phyloP scores from a whole-genome alignment of 2,329 filamentous ascomycete genomes.

The Byssothecium circinans region DNA sequence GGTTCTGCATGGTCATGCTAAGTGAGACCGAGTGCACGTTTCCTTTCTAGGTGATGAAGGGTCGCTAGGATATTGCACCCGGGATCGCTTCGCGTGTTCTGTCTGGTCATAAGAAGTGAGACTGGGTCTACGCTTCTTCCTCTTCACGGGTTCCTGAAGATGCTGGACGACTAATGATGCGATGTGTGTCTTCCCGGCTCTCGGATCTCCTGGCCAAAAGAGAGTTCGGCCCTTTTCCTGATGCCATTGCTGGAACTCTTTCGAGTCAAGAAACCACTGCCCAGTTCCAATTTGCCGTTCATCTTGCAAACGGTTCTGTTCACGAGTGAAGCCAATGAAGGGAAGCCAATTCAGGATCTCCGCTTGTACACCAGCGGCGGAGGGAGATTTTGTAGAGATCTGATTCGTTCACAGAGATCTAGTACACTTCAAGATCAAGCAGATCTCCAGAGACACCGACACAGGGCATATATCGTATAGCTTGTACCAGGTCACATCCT shows the following conservation, averaged over 20 bases:
- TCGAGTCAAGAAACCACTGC: not conserved
- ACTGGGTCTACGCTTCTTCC: too few species aligned
- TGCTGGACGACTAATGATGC: too few species aligned
- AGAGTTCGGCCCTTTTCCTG: not conserved
- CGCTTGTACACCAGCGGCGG: not conserved
- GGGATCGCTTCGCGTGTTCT: too few species aligned
- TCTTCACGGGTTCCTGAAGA: too few species aligned
- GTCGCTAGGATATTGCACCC: too few species aligned
- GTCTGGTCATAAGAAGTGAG: too few species aligned
- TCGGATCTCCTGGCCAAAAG: not conserved
- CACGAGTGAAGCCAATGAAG: not conserved
- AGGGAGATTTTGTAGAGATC: not conserved
- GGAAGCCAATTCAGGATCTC: not conserved
- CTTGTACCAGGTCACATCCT: not conserved
- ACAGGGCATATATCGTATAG: not conserved
- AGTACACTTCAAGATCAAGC: conserved; percentile 5
- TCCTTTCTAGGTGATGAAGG: too few species aligned
- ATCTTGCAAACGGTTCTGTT: not conserved
- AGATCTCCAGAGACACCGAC: not conserved
- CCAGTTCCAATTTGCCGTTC: not conserved
- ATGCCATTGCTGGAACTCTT: not conserved
- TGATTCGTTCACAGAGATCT: not conserved
- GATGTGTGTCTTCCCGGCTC: not conserved
- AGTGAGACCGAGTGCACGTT: too few species aligned
- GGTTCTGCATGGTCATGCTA: too few species aligned